Evolutionary conservation across 228 moss, liverwort and hornwort species (phyloP).

Genomic region (Sphagnum magellanicum): DNA sequence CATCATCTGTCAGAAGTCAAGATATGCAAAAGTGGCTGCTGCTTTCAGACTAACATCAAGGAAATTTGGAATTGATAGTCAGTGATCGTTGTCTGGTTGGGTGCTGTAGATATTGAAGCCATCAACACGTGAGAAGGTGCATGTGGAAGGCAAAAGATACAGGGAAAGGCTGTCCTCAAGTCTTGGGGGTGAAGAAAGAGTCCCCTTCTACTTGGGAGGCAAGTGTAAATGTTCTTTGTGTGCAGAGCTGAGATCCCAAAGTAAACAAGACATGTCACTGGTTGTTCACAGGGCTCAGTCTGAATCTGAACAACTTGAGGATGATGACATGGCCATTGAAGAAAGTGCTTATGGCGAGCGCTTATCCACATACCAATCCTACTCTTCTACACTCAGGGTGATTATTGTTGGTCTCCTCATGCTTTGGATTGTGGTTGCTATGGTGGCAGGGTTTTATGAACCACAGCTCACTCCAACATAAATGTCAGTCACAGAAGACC

Average conservation of each 20-base stretch:
- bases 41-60: too few species aligned
- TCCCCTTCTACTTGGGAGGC: slow-evolving; percentile 74
- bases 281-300: slow-evolving; percentile 30
- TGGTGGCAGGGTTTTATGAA: slow-evolving; percentile 46
- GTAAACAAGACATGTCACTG: slow-evolving; percentile 29
- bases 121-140: slow-evolving; percentile 62
- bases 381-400: slow-evolving; percentile 63
- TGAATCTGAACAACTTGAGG: slow-evolving; percentile 29
- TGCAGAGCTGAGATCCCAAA: slow-evolving; percentile 35
- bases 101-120: slow-evolving; percentile 60
- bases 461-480: slow-evolving; percentile 30
- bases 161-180: slow-evolving; percentile 42
- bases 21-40: too few species aligned
- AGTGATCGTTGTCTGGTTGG: not conserved
- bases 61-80: not conserved
- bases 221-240: slow-evolving; percentile 72
- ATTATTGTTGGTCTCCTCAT: slow-evolving; percentile 70
- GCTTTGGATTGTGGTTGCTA: slow-evolving; percentile 74
- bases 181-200: slow-evolving; percentile 49
- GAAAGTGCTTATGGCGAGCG: slow-evolving; percentile 28
- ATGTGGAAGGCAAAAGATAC: slow-evolving; percentile 72
- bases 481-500: not conserved
- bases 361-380: slow-evolving; percentile 53
- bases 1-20: not conserved
- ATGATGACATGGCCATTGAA: slow-evolving; percentile 26